Evolutionary conservation across 306 rosid species (phyloP), one percentile per base, ranked within the genome.

Genomic region (Hippophae rhamnoides): DNA sequence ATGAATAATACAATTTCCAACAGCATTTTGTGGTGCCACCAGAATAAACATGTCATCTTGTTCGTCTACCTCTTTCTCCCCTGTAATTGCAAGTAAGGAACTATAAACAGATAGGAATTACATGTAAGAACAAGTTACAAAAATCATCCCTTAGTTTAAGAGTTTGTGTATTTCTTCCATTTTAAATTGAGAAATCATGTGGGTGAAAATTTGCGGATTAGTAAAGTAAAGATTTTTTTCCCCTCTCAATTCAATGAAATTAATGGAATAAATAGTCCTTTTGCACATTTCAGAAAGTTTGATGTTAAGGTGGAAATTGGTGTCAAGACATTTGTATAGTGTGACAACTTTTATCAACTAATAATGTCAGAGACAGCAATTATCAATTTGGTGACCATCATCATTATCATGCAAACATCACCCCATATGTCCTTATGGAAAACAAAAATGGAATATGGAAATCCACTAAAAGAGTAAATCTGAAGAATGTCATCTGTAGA

Each of bases 11-110:
- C 96, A 92, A 69, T 92, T 92, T 67, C 98, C 98, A 3, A 92
- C 93, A 62, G 98, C 98, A 74, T 92, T 92, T 74, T 92, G 98
- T 69, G 98, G 98, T 63, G 98, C 96, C 60, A 92, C 93, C 66
- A 92, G 69, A 75, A 92, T 78, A 73, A 81, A 92, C 72, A 92
- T 61, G 86, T 92, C 95, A 74, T 87, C 98, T 71, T 76, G 77
- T 66, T 81, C 89, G 47, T 87, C 93, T 73, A 92, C 98, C 61
- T 92, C 89, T 64, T 84, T 79, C 50, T 84, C 85, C 74, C 98
- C 98, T 92, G 83, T 65, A 60, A 58, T 72, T 68, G 72, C 47
- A 74, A 74, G 52, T 47, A 59, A 13, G 48, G 25, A 58, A 23
- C 12, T 41, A 26, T 18, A 46, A 52, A 27, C 45, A 50, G 8